A percentile compares a stretch with the other conserved stretches of the same genome.
Conservation (phyloP, 257 asterid genomes). For the Nicotiana tomentosiformis region DNA sequence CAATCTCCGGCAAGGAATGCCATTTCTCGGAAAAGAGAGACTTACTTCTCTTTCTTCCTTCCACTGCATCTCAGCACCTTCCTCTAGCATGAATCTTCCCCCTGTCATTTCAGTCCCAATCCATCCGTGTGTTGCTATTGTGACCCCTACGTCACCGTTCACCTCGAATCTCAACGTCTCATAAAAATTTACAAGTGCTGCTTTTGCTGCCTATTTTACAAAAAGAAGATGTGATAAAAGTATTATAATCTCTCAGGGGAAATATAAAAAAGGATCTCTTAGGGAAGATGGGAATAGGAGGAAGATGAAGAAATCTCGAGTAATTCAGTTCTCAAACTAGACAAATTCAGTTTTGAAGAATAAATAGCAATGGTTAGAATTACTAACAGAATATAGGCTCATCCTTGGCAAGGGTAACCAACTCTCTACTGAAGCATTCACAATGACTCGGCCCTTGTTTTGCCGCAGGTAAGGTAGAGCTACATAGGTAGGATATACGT, state of each 20-base stretch:
- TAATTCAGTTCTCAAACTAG: neutral
- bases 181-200: conserved; percentile 73
- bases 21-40: neutral
- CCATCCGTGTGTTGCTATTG: conserved; percentile 90
- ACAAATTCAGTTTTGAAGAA: neutral
- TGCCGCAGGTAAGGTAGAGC: conserved; percentile 79
- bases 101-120: conserved; percentile 68
- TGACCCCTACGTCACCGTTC: conserved; percentile 66
- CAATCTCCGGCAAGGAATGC: neutral
- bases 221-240: neutral
- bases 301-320: neutral
- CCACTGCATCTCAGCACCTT: conserved; percentile 98
- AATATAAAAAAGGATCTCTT: neutral
- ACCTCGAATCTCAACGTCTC: conserved; percentile 82
- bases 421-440: conserved; percentile 81
- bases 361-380: neutral
- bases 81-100: conserved; percentile 81
- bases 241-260: neutral
- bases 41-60: conserved; percentile 87
- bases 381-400: conserved; percentile 85
- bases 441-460: conserved; percentile 62
- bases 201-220: conserved; percentile 66
- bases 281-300: neutral
- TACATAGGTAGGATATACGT: conserved; percentile 83
- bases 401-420: conserved; percentile 96